These are phyloP conservation scores for Cadophora sp. DNA, from an alignment of 2,329 filamentous ascomycete species.

Conservation along the genomic window DNA sequence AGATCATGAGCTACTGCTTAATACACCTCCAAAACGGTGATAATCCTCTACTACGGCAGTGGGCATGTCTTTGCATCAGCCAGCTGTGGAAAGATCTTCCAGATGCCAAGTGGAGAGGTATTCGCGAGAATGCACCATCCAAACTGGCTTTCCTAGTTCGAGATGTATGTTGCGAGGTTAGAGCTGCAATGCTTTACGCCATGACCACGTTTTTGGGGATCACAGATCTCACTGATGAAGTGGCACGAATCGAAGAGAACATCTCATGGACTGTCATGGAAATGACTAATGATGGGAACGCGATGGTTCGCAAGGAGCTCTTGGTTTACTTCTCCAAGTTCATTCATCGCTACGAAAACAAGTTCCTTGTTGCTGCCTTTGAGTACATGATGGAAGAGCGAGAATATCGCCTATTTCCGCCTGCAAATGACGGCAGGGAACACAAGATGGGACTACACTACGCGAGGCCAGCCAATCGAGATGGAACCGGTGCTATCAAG, in stretches of 20 bases:
- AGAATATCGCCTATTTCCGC: slow-evolving; percentile 66
- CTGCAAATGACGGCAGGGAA: slow-evolving; percentile 60
- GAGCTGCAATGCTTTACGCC: slow-evolving; percentile 91
- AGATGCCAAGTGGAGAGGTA: slow-evolving; percentile 96
- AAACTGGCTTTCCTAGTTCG: slow-evolving; percentile 81
- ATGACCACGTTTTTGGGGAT: slow-evolving; percentile 95
- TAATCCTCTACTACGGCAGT: slow-evolving; percentile 89
- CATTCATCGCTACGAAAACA: slow-evolving; percentile 86
- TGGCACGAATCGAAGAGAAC: slow-evolving; percentile 88
- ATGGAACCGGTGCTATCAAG: slow-evolving; percentile 64
- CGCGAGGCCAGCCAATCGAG: slow-evolving; percentile 60
- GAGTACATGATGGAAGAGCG: slow-evolving; percentile 89
- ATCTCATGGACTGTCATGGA: slow-evolving; percentile 88
- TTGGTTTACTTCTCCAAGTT: slow-evolving; percentile 94
- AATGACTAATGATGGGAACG: slow-evolving; percentile 93
- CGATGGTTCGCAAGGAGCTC: slow-evolving; percentile 91
- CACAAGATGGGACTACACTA: slow-evolving; percentile 70
- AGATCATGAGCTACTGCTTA: slow-evolving; percentile 89
- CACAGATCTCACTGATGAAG: slow-evolving; percentile 88
- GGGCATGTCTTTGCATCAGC: slow-evolving; percentile 94
- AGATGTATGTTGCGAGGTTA: slow-evolving; percentile 89
- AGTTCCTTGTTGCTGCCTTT: slow-evolving; percentile 89
- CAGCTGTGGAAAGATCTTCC: slow-evolving; percentile 92
- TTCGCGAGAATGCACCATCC: slow-evolving; percentile 79
- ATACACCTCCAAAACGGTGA: slow-evolving; percentile 83